A percentile compares a stretch with the other conserved stretches of the same genome.
Conservation (phyloP, 306 rosid species). For the Fragaria ananassa region DNA sequence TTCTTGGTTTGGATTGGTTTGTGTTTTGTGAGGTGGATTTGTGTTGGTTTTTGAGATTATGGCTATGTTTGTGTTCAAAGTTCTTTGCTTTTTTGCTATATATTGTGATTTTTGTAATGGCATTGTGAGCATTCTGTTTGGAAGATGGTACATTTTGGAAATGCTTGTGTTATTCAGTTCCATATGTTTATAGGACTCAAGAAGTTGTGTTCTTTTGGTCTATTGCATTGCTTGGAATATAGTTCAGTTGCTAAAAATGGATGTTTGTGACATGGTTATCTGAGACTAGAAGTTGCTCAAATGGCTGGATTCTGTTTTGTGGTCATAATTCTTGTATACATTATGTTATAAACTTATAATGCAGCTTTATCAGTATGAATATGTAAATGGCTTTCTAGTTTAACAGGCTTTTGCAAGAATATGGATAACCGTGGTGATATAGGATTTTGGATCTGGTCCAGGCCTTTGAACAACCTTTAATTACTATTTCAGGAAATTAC, state of each 20-base stretch:
- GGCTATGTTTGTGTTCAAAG: not conserved
- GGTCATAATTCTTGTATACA: not conserved
- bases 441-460: not conserved
- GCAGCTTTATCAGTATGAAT: not conserved
- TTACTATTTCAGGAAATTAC: not conserved
- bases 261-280: not conserved
- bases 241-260: not conserved
- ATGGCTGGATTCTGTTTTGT: not conserved
- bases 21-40: constrained; percentile 16
- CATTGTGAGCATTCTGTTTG: not conserved
- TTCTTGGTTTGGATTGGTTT: constrained; percentile 3
- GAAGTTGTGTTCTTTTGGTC: not conserved
- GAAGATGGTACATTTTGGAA: not conserved
- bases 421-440: not conserved
- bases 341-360: not conserved
- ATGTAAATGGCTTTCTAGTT: not conserved
- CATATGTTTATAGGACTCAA: not conserved
- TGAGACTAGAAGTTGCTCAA: not conserved
- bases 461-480: not conserved
- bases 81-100: not conserved
- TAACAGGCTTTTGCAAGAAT: not conserved
- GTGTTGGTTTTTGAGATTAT: not conserved
- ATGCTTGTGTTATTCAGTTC: not conserved
- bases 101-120: not conserved
- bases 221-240: not conserved